Evolutionary conservation across 1,139 yeast species (phyloP), one percentile per base, ranked within the genome.

Genomic region (Pichia sp.): DNA sequence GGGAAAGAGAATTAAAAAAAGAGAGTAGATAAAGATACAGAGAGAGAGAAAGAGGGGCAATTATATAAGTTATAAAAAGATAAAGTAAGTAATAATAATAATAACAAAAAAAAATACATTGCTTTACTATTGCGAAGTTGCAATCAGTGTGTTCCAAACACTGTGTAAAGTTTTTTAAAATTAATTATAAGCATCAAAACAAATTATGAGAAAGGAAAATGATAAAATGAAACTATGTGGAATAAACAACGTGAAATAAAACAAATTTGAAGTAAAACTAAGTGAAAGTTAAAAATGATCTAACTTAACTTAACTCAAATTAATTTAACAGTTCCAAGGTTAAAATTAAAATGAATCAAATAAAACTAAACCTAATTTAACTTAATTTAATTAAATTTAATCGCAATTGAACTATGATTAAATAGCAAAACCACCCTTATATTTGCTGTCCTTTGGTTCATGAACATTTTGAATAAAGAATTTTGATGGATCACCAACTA

Each of bases 401-500:
- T 22, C 25, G 4, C 4, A 22, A 18, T 18, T 36, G 19, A 19
- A 36, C 19, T 36, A 34, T 2, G 2, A 7, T 11, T 10, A 25
- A 11, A 44, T 28, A 11, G 11, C 16, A 25, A 47, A 9, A 49
- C 52, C 49, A 4, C 30, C 19, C 8, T n/a, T 11, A 8, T 42
- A 43, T 11, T 41, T 19, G 5, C 10, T 10, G 18, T 50, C 47
- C 14, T 18, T 51, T 18, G 53, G 53, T 34, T 45, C 30, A 52
- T 73, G 63, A 31, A 84, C 89, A 58, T 86, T 83, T 45, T 70
- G 68, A 43, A 61, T 62, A 41, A 60, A 64, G 39, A 34, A 55
- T 19, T 50, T 50, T 13, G 50, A 13, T 42, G 56, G 50, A 45
- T 62, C 53, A 58, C 74, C 78, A 54, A 73, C 61, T 27, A 48